Conservation (phyloP, 257 asterid species). For the Primulina tabacum region DNA sequence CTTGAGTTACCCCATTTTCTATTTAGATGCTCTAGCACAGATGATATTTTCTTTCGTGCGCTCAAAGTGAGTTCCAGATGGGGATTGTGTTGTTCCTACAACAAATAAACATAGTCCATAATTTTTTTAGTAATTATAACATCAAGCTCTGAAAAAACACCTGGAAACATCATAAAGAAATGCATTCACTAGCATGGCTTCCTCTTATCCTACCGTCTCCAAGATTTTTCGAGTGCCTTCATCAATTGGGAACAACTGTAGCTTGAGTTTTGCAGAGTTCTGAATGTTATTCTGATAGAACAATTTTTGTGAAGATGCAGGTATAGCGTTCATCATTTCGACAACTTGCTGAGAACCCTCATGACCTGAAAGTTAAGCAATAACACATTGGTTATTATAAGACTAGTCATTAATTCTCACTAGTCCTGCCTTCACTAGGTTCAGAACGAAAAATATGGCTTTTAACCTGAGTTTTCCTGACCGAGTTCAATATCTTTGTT, state of each 20-base stretch:
- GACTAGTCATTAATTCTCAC: conserved; percentile 19
- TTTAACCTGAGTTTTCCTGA: conserved; percentile 59
- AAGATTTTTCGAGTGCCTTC: conserved; percentile 78
- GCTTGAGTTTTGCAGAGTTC: conserved; percentile 70
- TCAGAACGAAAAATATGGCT: background rate
- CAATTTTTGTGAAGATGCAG: conserved; percentile 30
- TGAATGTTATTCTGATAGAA: conserved; percentile 43
- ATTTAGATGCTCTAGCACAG: conserved; percentile 84
- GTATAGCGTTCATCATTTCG: conserved; percentile 42
- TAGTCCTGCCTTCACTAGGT: conserved; percentile 12
- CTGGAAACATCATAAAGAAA: background rate
- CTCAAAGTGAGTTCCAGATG: conserved; percentile 88
- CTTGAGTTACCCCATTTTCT: conserved; percentile 87
- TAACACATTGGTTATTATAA: conserved; percentile 21
- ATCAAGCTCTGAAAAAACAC: conserved; percentile 16
- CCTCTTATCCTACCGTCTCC: conserved; percentile 61
- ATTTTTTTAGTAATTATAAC: conserved; percentile 10
- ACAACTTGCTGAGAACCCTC: conserved; percentile 49
- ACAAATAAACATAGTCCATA: conserved; percentile 12
- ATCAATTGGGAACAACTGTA: conserved; percentile 91
- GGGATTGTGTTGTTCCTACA: conserved; percentile 85
- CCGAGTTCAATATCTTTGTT: conserved; percentile 55
- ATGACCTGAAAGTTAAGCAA: conserved; percentile 42
- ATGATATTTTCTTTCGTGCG: conserved; percentile 81
- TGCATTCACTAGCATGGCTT: conserved; percentile 4